phyloP scores from a whole-genome alignment of 192 early-diverging fungal genomes.

The Helicostylum pulchrum region DNA sequence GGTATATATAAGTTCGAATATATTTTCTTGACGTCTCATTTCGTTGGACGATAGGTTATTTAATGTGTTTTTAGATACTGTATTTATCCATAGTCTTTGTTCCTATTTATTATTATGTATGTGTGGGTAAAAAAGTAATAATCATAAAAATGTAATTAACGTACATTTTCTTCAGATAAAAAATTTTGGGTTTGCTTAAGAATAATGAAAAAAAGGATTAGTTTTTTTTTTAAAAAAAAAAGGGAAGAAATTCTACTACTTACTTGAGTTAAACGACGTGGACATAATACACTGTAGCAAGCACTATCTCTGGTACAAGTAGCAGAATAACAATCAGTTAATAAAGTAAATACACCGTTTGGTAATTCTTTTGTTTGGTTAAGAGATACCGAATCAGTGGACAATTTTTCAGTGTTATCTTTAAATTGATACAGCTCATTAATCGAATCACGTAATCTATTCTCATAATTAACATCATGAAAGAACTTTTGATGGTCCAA shows the following conservation, averaged over 20 bases:
- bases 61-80: constrained; percentile 71
- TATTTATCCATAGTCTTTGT: constrained; percentile 78
- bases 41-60: constrained; percentile 71
- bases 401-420: constrained; percentile 15
- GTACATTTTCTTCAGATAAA: neutral
- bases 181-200: neutral
- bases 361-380: constrained; percentile 37
- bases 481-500: constrained; percentile 89
- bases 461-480: constrained; percentile 86
- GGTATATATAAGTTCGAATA: constrained; percentile 89
- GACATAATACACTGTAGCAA: constrained; percentile 91
- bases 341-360: constrained; percentile 85
- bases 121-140: neutral
- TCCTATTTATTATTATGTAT: constrained; percentile 24
- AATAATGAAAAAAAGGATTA: neutral
- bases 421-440: constrained; percentile 84
- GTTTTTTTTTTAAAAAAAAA: neutral
- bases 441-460: constrained; percentile 80
- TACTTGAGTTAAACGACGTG: constrained; percentile 70
- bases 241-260: neutral
- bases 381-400: neutral
- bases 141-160: neutral
- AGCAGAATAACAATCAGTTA: constrained; percentile 92
- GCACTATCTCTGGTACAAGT: constrained; percentile 77
- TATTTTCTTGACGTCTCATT: constrained; percentile 86